Evolutionary conservation across 169 alveolate species (phyloP).

Genomic region (Cyclospora cayetanensis): DNA sequence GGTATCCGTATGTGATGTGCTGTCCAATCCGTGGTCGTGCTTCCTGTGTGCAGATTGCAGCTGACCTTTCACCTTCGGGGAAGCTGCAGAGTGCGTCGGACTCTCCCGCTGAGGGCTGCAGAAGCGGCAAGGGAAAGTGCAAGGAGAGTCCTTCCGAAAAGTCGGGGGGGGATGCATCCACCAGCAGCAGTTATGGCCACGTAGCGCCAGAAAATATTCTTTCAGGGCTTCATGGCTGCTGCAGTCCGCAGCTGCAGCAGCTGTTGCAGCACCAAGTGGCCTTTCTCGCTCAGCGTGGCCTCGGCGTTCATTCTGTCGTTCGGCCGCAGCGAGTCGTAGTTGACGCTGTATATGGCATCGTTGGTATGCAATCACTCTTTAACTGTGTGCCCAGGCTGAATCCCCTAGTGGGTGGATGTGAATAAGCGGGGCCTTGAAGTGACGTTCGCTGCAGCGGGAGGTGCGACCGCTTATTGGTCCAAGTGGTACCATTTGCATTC

Average conservation of each 20-base stretch:
- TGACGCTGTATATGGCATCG: background rate
- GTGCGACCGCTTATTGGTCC: too few relatives aligned
- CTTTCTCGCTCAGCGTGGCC: background rate
- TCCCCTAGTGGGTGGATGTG: too few relatives aligned
- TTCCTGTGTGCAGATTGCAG: background rate
- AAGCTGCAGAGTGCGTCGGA: background rate
- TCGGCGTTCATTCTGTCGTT: background rate
- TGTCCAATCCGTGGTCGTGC: background rate
- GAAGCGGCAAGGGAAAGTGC: background rate
- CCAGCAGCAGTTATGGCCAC: background rate
- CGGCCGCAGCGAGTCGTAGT: background rate
- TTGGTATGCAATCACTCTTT: too few relatives aligned
- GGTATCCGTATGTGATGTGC: background rate
- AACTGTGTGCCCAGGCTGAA: too few relatives aligned
- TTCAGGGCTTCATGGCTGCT: background rate
- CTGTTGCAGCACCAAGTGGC: conserved; percentile 11
- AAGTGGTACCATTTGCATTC: too few relatives aligned
- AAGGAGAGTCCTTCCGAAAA: background rate
- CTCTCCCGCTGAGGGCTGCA: background rate
- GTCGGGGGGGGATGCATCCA: background rate
- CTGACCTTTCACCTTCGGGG: background rate
- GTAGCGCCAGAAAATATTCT: background rate
- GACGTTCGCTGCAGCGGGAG: too few relatives aligned
- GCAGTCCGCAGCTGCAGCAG: background rate
- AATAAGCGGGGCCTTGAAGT: too few relatives aligned